These are phyloP conservation scores for Botrytis fragariae DNA, from an alignment of 2,329 filamentous ascomycete genomes.

Conservation along the genomic window DNA sequence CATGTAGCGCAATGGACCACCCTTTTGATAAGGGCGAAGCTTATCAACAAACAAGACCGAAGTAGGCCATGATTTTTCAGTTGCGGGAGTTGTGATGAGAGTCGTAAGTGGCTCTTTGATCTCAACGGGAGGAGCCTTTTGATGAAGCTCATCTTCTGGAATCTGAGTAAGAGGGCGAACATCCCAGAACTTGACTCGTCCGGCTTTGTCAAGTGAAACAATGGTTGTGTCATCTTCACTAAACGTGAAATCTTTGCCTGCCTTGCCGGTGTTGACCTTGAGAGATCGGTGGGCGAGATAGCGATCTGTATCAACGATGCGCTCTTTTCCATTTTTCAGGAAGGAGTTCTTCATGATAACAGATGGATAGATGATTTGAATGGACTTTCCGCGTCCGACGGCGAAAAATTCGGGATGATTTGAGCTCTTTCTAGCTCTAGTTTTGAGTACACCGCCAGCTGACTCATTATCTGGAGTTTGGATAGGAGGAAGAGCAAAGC, in stretches of 20 bases:
- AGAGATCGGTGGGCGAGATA: constrained; percentile 83
- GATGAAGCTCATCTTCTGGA: constrained; percentile 23
- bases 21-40: constrained; percentile 86
- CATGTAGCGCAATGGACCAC: constrained; percentile 87
- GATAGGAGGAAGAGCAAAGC: constrained; percentile 85
- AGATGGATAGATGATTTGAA: constrained; percentile 78
- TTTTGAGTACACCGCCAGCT: constrained; percentile 91
- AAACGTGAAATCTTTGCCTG: constrained; percentile 96
- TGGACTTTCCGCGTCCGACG: constrained; percentile 91
- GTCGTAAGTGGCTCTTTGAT: constrained; percentile 84
- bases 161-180: constrained; percentile 70
- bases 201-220: constrained; percentile 94
- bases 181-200: constrained; percentile 97
- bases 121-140: constrained; percentile 53
- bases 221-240: constrained; percentile 95
- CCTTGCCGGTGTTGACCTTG: constrained; percentile 95
- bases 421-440: constrained; percentile 84
- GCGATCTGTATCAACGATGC: constrained; percentile 79
- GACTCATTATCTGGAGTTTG: constrained; percentile 84
- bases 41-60: constrained; percentile 97
- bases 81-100: constrained; percentile 78
- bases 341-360: constrained; percentile 61
- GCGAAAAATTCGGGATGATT: constrained; percentile 92
- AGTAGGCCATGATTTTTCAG: constrained; percentile 94
- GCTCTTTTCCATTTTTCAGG: constrained; percentile 62